phyloP scores from a whole-genome alignment of 345 rosid species.

The Boechera divaricarpa region DNA sequence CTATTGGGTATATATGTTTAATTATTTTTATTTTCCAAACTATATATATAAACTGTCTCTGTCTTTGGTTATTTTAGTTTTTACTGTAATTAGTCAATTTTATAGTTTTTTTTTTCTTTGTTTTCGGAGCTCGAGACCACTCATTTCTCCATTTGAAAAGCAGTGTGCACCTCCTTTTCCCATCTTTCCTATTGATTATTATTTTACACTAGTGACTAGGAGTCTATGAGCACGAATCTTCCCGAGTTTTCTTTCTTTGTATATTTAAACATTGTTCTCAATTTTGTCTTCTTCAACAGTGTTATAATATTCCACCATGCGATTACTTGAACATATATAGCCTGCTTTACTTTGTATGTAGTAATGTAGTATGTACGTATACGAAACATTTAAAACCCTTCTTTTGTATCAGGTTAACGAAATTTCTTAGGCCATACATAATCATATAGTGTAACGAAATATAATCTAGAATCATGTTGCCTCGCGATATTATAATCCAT shows the following conservation, averaged over 20 bases:
- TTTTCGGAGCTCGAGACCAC: constrained; percentile 52
- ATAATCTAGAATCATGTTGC: background rate
- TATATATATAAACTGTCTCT: constrained; percentile 14
- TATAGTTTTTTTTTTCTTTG: constrained; percentile 32
- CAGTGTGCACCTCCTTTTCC: constrained; percentile 40
- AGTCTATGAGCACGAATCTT: constrained; percentile 43
- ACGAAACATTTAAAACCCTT: background rate
- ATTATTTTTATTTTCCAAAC: background rate
- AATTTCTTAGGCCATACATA: constrained; percentile 1
- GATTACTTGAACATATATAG: constrained; percentile 20
- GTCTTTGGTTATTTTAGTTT: constrained; percentile 33
- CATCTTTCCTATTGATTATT: constrained; percentile 11
- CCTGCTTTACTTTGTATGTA: constrained; percentile 14
- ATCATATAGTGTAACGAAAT: background rate
- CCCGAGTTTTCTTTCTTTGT: constrained; percentile 5
- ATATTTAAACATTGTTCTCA: background rate
- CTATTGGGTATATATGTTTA: constrained; percentile 28
- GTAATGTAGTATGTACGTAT: background rate
- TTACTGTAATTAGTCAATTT: constrained; percentile 38
- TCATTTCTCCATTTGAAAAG: constrained; percentile 35
- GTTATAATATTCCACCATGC: constrained; percentile 18
- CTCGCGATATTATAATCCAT: background rate
- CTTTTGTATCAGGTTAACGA: background rate
- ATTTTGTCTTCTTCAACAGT: constrained; percentile 1
- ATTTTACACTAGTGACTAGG: constrained; percentile 22